Evolutionary conservation across 1,139 yeast genomes (phyloP), one percentile per base, ranked within the genome.

Genomic region (Citeromyces hawaiiensis): DNA sequence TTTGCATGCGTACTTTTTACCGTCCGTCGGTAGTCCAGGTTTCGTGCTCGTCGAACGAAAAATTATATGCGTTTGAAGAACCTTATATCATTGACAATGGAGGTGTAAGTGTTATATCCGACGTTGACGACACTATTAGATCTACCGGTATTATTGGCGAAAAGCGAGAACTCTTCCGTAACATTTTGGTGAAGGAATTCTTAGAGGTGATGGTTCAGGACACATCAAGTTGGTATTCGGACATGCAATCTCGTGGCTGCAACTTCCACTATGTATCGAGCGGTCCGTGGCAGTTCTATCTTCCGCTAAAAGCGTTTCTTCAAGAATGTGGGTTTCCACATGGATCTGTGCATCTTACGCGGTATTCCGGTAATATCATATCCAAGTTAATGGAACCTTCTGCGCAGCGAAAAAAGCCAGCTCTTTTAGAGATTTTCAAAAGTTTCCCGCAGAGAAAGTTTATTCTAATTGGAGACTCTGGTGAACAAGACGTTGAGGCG

Each of bases 401-500:
- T 2, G 77, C 82, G 2, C 86, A 86, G 40, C 71, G 94, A 42
- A 93, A 93, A 57, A 69, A 74, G 43, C 67, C 70, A 11, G 70
- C 86, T 0, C 65, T 93, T 39, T 63, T 68, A 37, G 68, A 72
- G 43, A 71, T 91, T n/a, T 49, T 86, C 23, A 56, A 59, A 2
- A 96, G 88, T 51, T 88, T 86, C 53, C 88, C 94, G 0, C 48
- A 72, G 1, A 76, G 88, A 47, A 76, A 72, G 50, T 91, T 91
- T 53, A 67, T 91, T 16, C 65, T 94, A 42, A 70, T 91, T 19
- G 99, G 99, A 16, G 99, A 93, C 56, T 81, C 96, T 2, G 97
- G 98, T 2, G 98, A 93, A 54, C 79, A 80, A 46, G 99, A 93
- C 59, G 64, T 91, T 37, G 98, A 93, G 53, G 94, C 97, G 0